These are phyloP conservation scores for Xylariaceae sp. DNA, from an alignment of 2,329 filamentous ascomycete genomes.

Conservation along the genomic window DNA sequence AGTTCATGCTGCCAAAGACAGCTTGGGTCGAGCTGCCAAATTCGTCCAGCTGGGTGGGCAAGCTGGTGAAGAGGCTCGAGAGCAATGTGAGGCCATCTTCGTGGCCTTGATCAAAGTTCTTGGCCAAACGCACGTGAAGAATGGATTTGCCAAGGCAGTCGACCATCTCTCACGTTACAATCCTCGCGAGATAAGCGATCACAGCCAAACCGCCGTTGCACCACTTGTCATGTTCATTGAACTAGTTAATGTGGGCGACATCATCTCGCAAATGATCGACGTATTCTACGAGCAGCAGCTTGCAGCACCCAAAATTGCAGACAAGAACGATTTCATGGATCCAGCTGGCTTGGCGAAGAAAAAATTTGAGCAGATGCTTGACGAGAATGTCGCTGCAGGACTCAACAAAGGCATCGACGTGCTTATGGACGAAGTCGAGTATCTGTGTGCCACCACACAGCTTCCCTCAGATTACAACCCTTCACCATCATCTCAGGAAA, in stretches of 20 bases:
- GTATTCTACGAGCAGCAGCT: conserved; percentile 98
- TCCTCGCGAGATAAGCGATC: conserved; percentile 79
- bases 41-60: conserved; percentile 84
- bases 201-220: conserved; percentile 76
- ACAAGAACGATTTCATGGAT: conserved; percentile 93
- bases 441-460: conserved; percentile 89
- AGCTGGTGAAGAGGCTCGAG: conserved; percentile 80
- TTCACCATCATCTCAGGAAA: conserved; percentile 45
- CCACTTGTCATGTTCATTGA: conserved; percentile 96
- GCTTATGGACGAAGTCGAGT: conserved; percentile 97
- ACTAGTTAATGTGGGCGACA: conserved; percentile 94
- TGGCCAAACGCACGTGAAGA: conserved; percentile 84
- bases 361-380: conserved; percentile 97
- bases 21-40: conserved; percentile 82
- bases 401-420: conserved; percentile 98
- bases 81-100: conserved; percentile 91
- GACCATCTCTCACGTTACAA: conserved; percentile 91
- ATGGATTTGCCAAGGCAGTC: conserved; percentile 93
- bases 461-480: conserved; percentile 91
- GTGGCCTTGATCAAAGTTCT: conserved; percentile 83
- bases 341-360: conserved; percentile 94
- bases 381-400: conserved; percentile 93
- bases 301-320: conserved; percentile 78
- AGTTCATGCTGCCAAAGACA: conserved; percentile 86
- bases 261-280: conserved; percentile 99